Percentiles rank a stretch among this genome's conserved stretches.
These are phyloP conservation scores for Dendrobium chrysotoxum DNA, from an alignment of 106 monocot genomes.

Conservation along the genomic window DNA sequence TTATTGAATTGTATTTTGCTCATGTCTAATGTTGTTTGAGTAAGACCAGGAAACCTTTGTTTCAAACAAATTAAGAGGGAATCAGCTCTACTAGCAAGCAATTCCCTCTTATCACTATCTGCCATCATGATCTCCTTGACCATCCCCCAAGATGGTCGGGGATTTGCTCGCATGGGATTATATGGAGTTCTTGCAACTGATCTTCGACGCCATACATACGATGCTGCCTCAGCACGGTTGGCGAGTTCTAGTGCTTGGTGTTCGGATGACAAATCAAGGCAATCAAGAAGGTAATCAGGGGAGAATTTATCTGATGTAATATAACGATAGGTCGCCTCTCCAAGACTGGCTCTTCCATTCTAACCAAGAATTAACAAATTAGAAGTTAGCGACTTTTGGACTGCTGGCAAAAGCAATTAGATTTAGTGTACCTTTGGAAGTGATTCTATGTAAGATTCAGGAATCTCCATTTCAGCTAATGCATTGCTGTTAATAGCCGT, in stretches of 20 bases:
- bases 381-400: neutral
- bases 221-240: slow-evolving; percentile 78
- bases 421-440: slow-evolving; percentile 58
- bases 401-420: neutral
- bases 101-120: slow-evolving; percentile 64
- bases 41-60: slow-evolving; percentile 82
- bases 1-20: slow-evolving; percentile 93
- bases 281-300: slow-evolving; percentile 78
- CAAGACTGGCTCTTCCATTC: slow-evolving; percentile 73
- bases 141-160: slow-evolving; percentile 61
- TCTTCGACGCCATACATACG: slow-evolving; percentile 66
- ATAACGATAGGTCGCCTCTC: slow-evolving; percentile 72
- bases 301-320: slow-evolving; percentile 81
- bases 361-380: neutral
- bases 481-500: slow-evolving; percentile 83
- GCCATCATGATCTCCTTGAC: slow-evolving; percentile 57
- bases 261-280: slow-evolving; percentile 76
- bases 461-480: slow-evolving; percentile 88
- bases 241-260: slow-evolving; percentile 86
- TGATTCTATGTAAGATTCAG: slow-evolving; percentile 58
- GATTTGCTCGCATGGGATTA: slow-evolving; percentile 8
- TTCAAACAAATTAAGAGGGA: slow-evolving; percentile 75
- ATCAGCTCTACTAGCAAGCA: slow-evolving; percentile 84
- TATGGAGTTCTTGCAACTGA: slow-evolving; percentile 17
- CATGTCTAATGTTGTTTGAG: slow-evolving; percentile 83